phyloP scores from a whole-genome alignment of 768 basidiomycete genomes.

The Suillus subalutaceus region DNA sequence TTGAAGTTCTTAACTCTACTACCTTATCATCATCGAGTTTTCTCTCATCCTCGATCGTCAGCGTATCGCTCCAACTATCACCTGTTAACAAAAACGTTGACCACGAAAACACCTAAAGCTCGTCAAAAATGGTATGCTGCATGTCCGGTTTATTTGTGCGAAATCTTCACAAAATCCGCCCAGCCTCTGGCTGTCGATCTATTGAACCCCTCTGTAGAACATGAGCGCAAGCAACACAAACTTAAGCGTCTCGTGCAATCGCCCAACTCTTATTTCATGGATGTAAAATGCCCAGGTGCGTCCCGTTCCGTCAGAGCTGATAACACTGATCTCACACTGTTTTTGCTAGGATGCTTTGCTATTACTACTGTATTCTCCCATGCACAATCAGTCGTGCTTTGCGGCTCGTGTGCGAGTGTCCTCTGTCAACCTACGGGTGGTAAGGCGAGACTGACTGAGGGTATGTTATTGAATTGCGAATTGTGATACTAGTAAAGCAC shows the following conservation, averaged over 20 bases:
- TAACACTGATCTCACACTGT: slow-evolving; percentile 3
- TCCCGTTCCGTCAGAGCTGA: slow-evolving; percentile 12
- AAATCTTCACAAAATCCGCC: not conserved
- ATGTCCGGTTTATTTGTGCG: not conserved
- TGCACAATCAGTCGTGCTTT: slow-evolving; percentile 96
- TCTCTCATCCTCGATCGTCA: not conserved
- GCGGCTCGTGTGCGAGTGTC: slow-evolving; percentile 89
- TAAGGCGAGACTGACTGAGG: slow-evolving; percentile 96
- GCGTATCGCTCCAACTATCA: not conserved
- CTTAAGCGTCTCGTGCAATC: slow-evolving; percentile 99
- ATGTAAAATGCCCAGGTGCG: slow-evolving; percentile 97
- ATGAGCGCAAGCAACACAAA: slow-evolving; percentile 92
- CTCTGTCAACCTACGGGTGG: slow-evolving; percentile 98
- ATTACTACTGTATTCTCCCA: slow-evolving; percentile 99
- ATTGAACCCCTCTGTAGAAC: slow-evolving; percentile 89
- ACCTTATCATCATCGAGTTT: not conserved
- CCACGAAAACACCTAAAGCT: not conserved
- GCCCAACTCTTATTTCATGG: slow-evolving; percentile 99
- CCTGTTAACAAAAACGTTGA: not conserved
- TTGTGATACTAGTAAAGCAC: slow-evolving; percentile 7
- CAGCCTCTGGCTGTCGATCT: slow-evolving; percentile 97
- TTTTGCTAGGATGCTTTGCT: slow-evolving; percentile 76
- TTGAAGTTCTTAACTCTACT: not conserved
- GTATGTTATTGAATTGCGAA: slow-evolving; percentile 47
- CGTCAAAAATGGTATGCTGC: not conserved